These are phyloP conservation scores for Polytrichum formosum DNA, from an alignment of 225 moss, liverwort and hornwort species.

Conservation along the genomic window DNA sequence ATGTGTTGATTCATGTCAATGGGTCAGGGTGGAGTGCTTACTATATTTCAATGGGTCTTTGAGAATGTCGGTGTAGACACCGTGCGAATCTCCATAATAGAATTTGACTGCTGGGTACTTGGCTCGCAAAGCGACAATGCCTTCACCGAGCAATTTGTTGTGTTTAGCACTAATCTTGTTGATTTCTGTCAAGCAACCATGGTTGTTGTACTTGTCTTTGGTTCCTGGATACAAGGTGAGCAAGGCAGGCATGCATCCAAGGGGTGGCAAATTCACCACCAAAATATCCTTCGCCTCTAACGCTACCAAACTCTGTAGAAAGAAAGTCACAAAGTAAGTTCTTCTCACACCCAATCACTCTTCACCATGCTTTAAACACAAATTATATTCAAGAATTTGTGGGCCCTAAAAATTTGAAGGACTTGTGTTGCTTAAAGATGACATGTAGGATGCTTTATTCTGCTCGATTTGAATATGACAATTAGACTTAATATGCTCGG, in stretches of 20 bases:
- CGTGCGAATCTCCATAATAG: conserved; percentile 30
- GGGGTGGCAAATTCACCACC: conserved; percentile 44
- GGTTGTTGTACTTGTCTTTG: conserved; percentile 18
- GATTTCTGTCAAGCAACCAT: conserved; percentile 29
- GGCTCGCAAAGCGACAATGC: conserved; percentile 18
- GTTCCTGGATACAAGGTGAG: conserved; percentile 22
- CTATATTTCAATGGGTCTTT: conserved; percentile 21
- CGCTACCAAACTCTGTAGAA: conserved; percentile 19
- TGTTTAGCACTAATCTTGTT: conserved; percentile 30
- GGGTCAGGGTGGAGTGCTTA: conserved; percentile 3
- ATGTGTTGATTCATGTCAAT: no score
- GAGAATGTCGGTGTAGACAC: conserved; percentile 26
- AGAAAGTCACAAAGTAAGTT: no score
- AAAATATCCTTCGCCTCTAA: conserved; percentile 31
- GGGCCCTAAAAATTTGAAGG: no score
- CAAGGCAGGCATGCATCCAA: conserved; percentile 42
- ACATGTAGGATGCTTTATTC: no score
- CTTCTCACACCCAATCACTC: no score
- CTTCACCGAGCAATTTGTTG: conserved; percentile 27
- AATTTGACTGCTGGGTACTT: conserved; percentile 15
- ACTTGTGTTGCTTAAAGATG: no score
- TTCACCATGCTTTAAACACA: no score
- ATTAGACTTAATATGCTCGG: no score
- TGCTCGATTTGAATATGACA: no score
- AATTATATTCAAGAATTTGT: no score